Conservation (phyloP, 2,329 filamentous ascomycete species). For the Venturia asperata region DNA sequence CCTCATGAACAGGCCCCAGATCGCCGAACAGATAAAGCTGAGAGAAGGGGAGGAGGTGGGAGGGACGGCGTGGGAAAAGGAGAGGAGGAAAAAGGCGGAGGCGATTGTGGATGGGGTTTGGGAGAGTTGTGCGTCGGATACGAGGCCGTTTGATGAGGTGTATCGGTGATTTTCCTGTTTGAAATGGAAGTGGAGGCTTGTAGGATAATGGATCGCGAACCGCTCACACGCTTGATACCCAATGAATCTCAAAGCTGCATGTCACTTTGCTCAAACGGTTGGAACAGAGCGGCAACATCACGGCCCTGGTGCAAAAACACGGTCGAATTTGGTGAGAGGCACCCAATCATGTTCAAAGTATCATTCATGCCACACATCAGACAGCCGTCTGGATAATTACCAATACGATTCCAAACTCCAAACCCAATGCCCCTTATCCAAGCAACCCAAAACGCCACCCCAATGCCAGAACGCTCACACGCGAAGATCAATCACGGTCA, state of each 20-base stretch:
- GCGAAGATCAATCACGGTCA: not conserved
- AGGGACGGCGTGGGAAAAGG: not conserved
- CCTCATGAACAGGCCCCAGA: slow-evolving; percentile 53
- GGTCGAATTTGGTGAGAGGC: too few species aligned
- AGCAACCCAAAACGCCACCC: not conserved
- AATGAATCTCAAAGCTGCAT: not conserved
- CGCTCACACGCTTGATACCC: not conserved
- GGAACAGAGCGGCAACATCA: too few species aligned
- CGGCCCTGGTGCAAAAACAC: too few species aligned
- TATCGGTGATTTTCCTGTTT: slow-evolving; percentile 54
- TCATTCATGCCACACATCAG: slow-evolving; percentile 3
- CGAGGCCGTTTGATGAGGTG: slow-evolving; percentile 92
- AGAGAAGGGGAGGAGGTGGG: not conserved
- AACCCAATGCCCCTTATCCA: slow-evolving; percentile 17
- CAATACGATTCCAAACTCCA: slow-evolving; percentile 23
- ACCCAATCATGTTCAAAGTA: not conserved
- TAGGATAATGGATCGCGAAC: not conserved
- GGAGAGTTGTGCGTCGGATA: slow-evolving; percentile 94
- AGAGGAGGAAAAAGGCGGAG: slow-evolving; percentile 76
- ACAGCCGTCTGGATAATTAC: slow-evolving; percentile 1
- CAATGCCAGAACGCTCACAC: not conserved
- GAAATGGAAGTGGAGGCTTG: not conserved
- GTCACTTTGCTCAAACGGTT: not conserved
- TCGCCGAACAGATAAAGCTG: slow-evolving; percentile 65
- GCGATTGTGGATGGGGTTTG: slow-evolving; percentile 96